Evolutionary conservation across 2,329 filamentous ascomycete species (phyloP).

Genomic region (Blastomyces percursus): DNA sequence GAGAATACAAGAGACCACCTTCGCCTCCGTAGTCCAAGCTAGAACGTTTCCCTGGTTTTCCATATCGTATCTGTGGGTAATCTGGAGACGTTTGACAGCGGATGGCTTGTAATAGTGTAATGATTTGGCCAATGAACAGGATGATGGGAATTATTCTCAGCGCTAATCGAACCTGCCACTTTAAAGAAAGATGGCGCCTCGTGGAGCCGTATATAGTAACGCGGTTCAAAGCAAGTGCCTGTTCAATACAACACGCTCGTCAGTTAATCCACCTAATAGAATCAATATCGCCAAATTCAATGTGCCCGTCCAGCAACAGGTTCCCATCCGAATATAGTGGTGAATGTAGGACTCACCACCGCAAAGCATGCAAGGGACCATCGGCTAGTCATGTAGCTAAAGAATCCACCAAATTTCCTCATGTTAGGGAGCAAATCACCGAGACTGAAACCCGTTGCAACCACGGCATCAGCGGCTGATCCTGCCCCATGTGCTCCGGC

Average conservation of each 20-base stretch:
- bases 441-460: constrained; percentile 27
- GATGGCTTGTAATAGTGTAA: constrained; percentile 66
- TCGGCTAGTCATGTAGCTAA: constrained; percentile 80
- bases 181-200: constrained; percentile 63
- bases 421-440: constrained; percentile 40
- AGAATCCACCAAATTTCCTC: constrained; percentile 70
- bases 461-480: constrained; percentile 23
- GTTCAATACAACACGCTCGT: constrained; percentile 9
- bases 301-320: not conserved
- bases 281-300: not conserved
- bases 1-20: constrained; percentile 57
- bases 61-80: constrained; percentile 60
- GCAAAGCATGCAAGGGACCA: constrained; percentile 85
- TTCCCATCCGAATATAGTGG: not conserved
- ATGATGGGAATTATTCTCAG: constrained; percentile 62
- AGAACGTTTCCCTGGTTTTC: constrained; percentile 52
- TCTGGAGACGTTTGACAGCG: constrained; percentile 79
- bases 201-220: constrained; percentile 91
- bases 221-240: constrained; percentile 77
- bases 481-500: constrained; percentile 23
- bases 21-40: constrained; percentile 59
- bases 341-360: constrained; percentile 43
- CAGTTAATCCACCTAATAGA: not conserved
- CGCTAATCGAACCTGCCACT: constrained; percentile 59
- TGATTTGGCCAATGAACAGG: constrained; percentile 57